Conservation (phyloP, 768 basidiomycete genomes). For the Phallus indusiatus region DNA sequence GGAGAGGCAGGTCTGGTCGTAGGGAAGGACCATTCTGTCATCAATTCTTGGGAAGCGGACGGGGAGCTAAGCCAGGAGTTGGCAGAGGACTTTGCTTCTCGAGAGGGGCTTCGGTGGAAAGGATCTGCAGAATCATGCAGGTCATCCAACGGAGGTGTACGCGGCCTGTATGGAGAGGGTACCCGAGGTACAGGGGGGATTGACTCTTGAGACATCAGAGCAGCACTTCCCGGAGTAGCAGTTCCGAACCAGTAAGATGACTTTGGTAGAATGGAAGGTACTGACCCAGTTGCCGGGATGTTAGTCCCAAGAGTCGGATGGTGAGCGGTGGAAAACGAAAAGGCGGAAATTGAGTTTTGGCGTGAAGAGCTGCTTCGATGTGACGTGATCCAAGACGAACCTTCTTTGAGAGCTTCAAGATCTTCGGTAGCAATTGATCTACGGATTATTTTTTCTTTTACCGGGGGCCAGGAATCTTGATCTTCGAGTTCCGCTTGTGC, state of each 20-base stretch:
- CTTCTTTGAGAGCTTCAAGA: conserved; percentile 62
- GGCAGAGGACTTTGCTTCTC: conserved; percentile 51
- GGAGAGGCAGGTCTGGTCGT: conserved; percentile 27
- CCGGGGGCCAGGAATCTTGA: conserved; percentile 51
- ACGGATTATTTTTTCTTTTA: conserved; percentile 39
- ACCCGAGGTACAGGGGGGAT: conserved; percentile 51
- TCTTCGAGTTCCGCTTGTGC: conserved; percentile 37
- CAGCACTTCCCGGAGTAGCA: conserved; percentile 30
- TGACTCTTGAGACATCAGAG: conserved; percentile 22
- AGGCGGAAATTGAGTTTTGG: conserved; percentile 52
- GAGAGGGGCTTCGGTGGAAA: conserved; percentile 49
- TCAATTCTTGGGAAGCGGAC: conserved; percentile 43
- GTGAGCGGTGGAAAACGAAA: conserved; percentile 63
- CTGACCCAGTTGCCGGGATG: conserved; percentile 26
- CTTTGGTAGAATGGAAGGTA: conserved; percentile 31
- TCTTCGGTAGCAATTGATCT: conserved; percentile 66
- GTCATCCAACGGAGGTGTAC: conserved; percentile 30
- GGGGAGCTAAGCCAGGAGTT: conserved; percentile 67
- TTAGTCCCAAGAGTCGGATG: conserved; percentile 27
- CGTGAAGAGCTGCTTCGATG: conserved; percentile 39
- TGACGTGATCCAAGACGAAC: conserved; percentile 76
- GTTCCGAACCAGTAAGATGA: conserved; percentile 57
- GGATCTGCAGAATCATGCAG: conserved; percentile 45
- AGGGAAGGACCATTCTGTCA: conserved; percentile 66
- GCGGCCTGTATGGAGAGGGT: conserved; percentile 45